These are phyloP conservation scores for Tylopilus microsporus DNA, from an alignment of 1,284 basidiomycete species.

Conservation along the genomic window DNA sequence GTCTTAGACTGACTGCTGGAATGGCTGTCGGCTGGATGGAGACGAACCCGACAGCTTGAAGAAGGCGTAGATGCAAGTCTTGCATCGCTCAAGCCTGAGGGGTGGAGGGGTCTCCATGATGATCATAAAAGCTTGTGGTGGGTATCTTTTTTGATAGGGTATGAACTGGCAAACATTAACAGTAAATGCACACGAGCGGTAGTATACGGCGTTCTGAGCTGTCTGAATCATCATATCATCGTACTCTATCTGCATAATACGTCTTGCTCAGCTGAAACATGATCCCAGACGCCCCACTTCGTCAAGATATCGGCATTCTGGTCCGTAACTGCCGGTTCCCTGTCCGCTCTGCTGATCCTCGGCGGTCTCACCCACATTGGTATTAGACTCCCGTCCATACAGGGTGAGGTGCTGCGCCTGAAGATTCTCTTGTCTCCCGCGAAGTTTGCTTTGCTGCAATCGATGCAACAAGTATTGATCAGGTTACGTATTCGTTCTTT, in stretches of 20 bases:
- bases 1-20: slow-evolving; percentile 23
- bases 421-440: slow-evolving; percentile 16
- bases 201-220: not conserved
- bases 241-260: not conserved
- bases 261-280: slow-evolving; percentile 6
- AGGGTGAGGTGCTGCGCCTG: not conserved
- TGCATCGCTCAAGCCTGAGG: slow-evolving; percentile 18
- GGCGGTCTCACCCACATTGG: slow-evolving; percentile 5
- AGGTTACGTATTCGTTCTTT: slow-evolving; percentile 12
- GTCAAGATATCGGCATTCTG: slow-evolving; percentile 17
- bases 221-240: not conserved
- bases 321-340: not conserved
- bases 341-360: not conserved
- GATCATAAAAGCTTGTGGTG: slow-evolving; percentile 16
- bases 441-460: slow-evolving; percentile 16
- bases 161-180: not conserved
- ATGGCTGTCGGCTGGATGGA: slow-evolving; percentile 20
- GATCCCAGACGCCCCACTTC: slow-evolving; percentile 22
- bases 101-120: slow-evolving; percentile 3
- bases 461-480: slow-evolving; percentile 22
- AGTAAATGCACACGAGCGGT: not conserved
- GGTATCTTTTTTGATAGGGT: slow-evolving; percentile 2
- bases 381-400: slow-evolving; percentile 1
- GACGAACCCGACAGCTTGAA: slow-evolving; percentile 3
- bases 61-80: slow-evolving; percentile 8